Conservation (phyloP, 768 basidiomycete genomes). For the Mycena pura region DNA sequence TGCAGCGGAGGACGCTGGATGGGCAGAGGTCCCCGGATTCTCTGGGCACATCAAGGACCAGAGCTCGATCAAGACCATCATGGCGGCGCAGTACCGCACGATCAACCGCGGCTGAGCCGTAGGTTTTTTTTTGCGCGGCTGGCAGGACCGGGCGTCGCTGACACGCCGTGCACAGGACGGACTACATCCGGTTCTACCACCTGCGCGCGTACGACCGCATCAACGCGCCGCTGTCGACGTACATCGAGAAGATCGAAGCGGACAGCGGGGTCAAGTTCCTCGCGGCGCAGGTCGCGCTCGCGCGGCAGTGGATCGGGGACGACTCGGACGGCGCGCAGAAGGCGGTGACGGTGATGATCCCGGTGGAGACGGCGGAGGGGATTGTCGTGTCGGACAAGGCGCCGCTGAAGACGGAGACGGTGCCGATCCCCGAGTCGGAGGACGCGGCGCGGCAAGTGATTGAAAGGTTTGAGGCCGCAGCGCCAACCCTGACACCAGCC, state of each 20-base stretch:
- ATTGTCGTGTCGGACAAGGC: constrained; percentile 61
- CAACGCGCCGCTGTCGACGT: constrained; percentile 66
- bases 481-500: constrained; percentile 52
- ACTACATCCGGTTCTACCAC: constrained; percentile 93
- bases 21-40: constrained; percentile 83
- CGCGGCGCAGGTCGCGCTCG: constrained; percentile 86
- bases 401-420: constrained; percentile 58
- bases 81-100: constrained; percentile 87
- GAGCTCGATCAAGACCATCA: constrained; percentile 73
- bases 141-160: not conserved
- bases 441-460: constrained; percentile 74
- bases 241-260: constrained; percentile 76
- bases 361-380: constrained; percentile 56
- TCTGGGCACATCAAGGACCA: constrained; percentile 79
- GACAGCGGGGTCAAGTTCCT: constrained; percentile 81
- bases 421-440: constrained; percentile 68
- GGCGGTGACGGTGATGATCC: constrained; percentile 64
- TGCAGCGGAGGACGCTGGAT: constrained; percentile 5
- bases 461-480: constrained; percentile 72
- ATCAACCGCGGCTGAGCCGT: constrained; percentile 93
- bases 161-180: constrained; percentile 51
- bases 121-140: constrained; percentile 32
- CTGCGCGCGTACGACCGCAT: constrained; percentile 91
- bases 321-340: constrained; percentile 49
- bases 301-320: constrained; percentile 74